A percentile compares a stretch with the other conserved stretches of the same genome.
phyloP scores from a whole-genome alignment of 1,284 basidiomycete genomes.

The Sanghuangporus baumii region DNA sequence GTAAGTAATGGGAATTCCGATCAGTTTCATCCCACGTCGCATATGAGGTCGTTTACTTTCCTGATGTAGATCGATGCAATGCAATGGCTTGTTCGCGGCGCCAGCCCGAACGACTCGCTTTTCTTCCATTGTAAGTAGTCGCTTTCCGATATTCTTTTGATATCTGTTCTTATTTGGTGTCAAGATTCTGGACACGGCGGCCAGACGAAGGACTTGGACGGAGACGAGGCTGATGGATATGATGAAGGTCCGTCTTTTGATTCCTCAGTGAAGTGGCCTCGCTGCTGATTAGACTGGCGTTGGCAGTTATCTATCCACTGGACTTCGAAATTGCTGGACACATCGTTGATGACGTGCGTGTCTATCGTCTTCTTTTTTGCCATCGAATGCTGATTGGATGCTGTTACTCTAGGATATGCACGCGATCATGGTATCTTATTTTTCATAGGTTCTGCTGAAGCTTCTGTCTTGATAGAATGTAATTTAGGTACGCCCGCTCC shows the following conservation, averaged over 20 bases:
- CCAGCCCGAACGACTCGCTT: conserved; percentile 77
- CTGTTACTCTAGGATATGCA: conserved; percentile 50
- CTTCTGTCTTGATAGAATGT: background rate
- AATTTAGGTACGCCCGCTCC: conserved; percentile 51
- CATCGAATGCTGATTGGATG: background rate
- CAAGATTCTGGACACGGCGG: conserved; percentile 52
- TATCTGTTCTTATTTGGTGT: background rate
- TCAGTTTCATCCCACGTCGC: background rate
- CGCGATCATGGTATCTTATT: conserved; percentile 47
- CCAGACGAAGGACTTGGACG: conserved; percentile 44
- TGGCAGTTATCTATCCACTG: conserved; percentile 75
- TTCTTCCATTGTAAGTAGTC: conserved; percentile 81
- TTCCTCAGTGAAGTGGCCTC: background rate
- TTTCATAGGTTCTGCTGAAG: background rate
- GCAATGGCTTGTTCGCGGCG: conserved; percentile 84
- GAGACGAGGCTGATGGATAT: conserved; percentile 33
- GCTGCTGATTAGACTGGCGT: background rate
- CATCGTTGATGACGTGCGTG: conserved; percentile 79
- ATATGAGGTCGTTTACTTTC: background rate
- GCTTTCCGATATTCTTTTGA: background rate
- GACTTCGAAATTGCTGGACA: conserved; percentile 70
- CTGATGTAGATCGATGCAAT: conserved; percentile 60
- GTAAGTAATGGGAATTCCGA: conserved; percentile 32
- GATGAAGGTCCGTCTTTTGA: conserved; percentile 30
- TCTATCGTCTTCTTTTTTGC: background rate